phyloP scores from a whole-genome alignment of 2,329 filamentous ascomycete genomes.

The Didymellaceae sp. region DNA sequence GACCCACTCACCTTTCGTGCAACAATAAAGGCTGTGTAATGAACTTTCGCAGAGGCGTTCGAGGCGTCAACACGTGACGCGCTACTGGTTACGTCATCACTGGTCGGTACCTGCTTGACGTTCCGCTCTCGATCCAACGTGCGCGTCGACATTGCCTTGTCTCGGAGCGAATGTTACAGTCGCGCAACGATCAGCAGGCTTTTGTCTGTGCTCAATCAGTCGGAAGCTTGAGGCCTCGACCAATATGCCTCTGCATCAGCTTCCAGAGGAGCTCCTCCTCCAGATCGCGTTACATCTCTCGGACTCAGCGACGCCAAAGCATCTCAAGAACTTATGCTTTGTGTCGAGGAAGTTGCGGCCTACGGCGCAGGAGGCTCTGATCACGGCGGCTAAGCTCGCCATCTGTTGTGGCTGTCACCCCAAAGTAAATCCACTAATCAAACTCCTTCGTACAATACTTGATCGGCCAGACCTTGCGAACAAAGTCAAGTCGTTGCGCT shows the following conservation, averaged over 20 bases:
- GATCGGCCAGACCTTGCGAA: constrained; percentile 28
- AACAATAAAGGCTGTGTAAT: too few relatives aligned
- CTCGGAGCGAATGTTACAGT: background rate
- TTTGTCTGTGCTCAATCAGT: background rate
- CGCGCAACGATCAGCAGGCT: background rate
- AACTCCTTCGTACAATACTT: constrained; percentile 31
- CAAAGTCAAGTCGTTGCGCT: constrained; percentile 27
- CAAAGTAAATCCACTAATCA: constrained; percentile 24
- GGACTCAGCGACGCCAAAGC: constrained; percentile 15
- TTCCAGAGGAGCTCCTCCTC: constrained; percentile 32
- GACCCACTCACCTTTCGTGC: too few relatives aligned
- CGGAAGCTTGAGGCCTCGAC: background rate
- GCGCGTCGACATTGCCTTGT: too few relatives aligned
- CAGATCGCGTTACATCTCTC: constrained; percentile 24
- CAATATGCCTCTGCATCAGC: constrained; percentile 7
- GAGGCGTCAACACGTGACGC: constrained; percentile 5
- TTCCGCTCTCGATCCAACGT: too few relatives aligned
- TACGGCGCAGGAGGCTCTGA: constrained; percentile 27
- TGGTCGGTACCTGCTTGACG: background rate
- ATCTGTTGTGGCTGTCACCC: constrained; percentile 25
- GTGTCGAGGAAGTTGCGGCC: constrained; percentile 26
- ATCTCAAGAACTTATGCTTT: constrained; percentile 26
- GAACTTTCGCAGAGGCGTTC: too few relatives aligned
- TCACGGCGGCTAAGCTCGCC: constrained; percentile 22
- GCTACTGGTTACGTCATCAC: background rate